Percentiles rank a stretch among this genome's conserved stretches.
Evolutionary conservation across 2,329 filamentous ascomycete genomes (phyloP).

Genomic region (Colletotrichum viniferum): DNA sequence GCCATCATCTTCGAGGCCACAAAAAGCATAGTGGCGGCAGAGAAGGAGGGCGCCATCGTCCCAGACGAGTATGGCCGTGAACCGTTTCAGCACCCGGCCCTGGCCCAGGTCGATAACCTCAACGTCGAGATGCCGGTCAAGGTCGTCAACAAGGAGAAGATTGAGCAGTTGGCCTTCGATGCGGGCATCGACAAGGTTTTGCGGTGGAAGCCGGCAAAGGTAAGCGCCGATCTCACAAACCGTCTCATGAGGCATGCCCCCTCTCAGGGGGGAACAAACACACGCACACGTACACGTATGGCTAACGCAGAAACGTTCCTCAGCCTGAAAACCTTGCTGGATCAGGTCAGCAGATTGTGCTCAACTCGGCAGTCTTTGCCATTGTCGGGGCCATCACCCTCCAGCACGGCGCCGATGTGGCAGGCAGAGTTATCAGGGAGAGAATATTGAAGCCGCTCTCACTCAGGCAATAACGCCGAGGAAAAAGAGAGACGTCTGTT

Average conservation of each 20-base stretch:
- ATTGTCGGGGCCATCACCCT: conserved; percentile 90
- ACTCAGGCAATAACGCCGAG: conserved; percentile 7
- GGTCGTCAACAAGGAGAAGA: conserved; percentile 66
- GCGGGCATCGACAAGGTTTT: conserved; percentile 78
- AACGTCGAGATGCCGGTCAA: conserved; percentile 62
- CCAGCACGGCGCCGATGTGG: conserved; percentile 81
- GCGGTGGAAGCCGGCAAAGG: conserved; percentile 87
- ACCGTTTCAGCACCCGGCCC: conserved; percentile 72
- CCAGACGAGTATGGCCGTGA: conserved; percentile 59
- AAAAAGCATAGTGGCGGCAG: conserved; percentile 58
- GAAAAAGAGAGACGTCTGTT: conserved; percentile 14
- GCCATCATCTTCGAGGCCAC: conserved; percentile 29
- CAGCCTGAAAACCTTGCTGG: conserved; percentile 68
- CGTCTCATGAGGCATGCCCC: background rate
- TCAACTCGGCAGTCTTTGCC: conserved; percentile 80
- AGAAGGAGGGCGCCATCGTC: conserved; percentile 30
- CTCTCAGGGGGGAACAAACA: background rate
- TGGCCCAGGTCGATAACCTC: conserved; percentile 78
- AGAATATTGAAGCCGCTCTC: conserved; percentile 65
- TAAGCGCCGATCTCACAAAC: conserved; percentile 45
- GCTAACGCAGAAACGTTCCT: background rate
- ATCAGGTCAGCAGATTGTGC: conserved; percentile 77
- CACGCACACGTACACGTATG: background rate
- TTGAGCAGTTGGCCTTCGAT: conserved; percentile 70
- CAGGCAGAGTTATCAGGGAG: conserved; percentile 76